These are phyloP conservation scores for Acacia concinna DNA, from an alignment of 331 rosid genomes.

Conservation along the genomic window DNA sequence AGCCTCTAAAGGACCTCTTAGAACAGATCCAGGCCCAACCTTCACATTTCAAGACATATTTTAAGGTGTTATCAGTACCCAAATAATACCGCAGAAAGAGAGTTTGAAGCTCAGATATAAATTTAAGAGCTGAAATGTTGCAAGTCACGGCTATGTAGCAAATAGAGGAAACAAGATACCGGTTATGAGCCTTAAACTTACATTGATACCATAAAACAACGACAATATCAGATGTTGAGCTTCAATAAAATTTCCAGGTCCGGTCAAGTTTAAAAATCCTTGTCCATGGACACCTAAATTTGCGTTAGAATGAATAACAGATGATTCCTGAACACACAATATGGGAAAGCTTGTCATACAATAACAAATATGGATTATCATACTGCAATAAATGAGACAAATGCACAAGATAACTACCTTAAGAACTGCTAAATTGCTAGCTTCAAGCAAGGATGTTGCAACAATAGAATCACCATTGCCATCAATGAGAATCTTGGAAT, in stretches of 20 bases:
- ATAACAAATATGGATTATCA: slow-evolving; percentile 31
- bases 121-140: slow-evolving; percentile 16
- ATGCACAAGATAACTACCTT: slow-evolving; percentile 57
- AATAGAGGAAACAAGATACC: slow-evolving; percentile 11
- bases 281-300: slow-evolving; percentile 98
- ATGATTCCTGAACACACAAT: slow-evolving; percentile 67
- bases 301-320: slow-evolving; percentile 86
- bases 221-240: slow-evolving; percentile 85
- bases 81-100: slow-evolving; percentile 19
- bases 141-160: slow-evolving; percentile 20
- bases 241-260: slow-evolving; percentile 91
- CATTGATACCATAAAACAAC: slow-evolving; percentile 71
- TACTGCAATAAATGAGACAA: slow-evolving; percentile 20
- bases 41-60: slow-evolving; percentile 43
- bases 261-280: slow-evolving; percentile 87
- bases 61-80: slow-evolving; percentile 33
- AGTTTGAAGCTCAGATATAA: slow-evolving; percentile 15
- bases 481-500: slow-evolving; percentile 92
- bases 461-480: slow-evolving; percentile 77
- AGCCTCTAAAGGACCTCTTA: slow-evolving; percentile 81
- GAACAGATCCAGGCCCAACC: slow-evolving; percentile 87
- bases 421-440: slow-evolving; percentile 92
- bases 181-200: slow-evolving; percentile 46
- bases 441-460: slow-evolving; percentile 87
- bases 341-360: slow-evolving; percentile 29